phyloP scores from a whole-genome alignment of 2,329 filamentous ascomycete genomes.

The Xylaria sp. region DNA sequence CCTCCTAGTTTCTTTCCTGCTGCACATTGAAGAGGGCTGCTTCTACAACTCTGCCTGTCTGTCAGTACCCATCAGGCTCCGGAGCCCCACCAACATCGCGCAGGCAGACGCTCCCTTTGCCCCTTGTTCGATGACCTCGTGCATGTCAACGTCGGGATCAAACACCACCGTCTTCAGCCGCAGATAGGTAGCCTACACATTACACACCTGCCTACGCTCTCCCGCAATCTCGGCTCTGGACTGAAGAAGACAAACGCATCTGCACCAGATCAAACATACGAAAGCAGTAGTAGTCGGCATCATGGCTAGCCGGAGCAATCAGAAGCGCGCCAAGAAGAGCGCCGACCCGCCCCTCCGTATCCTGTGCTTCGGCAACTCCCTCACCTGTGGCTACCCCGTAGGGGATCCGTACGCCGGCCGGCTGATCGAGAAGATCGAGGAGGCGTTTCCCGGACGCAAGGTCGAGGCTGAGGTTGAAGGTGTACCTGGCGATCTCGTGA shows the following conservation, averaged over 20 bases:
- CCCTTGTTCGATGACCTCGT: background rate
- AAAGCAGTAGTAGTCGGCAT: background rate
- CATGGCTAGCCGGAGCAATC: conserved; percentile 17
- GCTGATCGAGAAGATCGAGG: conserved; percentile 59
- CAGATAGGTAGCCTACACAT: background rate
- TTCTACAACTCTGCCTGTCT: background rate
- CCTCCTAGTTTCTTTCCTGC: background rate
- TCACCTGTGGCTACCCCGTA: conserved; percentile 67
- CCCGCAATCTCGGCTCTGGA: conserved; percentile 1
- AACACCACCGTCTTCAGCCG: background rate
- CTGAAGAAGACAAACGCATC: conserved; percentile 1
- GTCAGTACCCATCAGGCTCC: background rate
- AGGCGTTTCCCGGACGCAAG: conserved; percentile 54
- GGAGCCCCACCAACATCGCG: background rate
- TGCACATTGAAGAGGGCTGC: background rate
- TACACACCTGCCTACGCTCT: background rate
- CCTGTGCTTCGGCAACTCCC: conserved; percentile 73
- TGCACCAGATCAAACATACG: background rate
- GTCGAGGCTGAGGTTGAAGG: conserved; percentile 60
- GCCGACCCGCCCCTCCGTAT: conserved; percentile 59
- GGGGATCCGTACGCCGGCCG: conserved; percentile 64
- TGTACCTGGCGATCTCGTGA: conserved; percentile 62
- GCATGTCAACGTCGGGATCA: background rate
- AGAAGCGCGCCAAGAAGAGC: conserved; percentile 33
- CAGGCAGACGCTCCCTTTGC: no score